Conservation (phyloP, 1,139 yeast genomes). For the Geotrichum citri-aurantii region DNA sequence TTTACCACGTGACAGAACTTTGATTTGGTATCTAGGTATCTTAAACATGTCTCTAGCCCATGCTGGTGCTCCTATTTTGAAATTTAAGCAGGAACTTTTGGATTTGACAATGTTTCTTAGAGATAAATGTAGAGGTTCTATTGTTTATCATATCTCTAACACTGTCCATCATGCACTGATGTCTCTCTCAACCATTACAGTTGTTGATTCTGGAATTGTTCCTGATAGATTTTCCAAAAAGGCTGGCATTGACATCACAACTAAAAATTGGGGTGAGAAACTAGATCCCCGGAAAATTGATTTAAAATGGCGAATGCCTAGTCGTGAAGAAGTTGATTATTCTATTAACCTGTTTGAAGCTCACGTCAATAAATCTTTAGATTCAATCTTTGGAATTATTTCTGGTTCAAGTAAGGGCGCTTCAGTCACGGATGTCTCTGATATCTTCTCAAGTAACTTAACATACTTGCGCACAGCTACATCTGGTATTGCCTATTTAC, state of each 20-base stretch:
- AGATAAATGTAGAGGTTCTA: conserved; percentile 63
- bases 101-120: conserved; percentile 50
- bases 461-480: conserved; percentile 54
- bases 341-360: conserved; percentile 57
- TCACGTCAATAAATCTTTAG: conserved; percentile 38
- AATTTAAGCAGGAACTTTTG: conserved; percentile 44
- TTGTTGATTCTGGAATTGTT: conserved; percentile 25
- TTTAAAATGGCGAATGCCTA: conserved; percentile 75
- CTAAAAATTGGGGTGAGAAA: conserved; percentile 33
- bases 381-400: conserved; percentile 26
- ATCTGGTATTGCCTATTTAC: conserved; percentile 69
- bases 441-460: conserved; percentile 47
- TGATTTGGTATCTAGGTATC: conserved; percentile 68
- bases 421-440: conserved; percentile 30
- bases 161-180: conserved; percentile 63
- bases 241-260: conserved; percentile 18
- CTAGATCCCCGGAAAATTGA: conserved; percentile 38
- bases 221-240: conserved; percentile 36
- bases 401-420: conserved; percentile 18
- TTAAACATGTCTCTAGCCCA: conserved; percentile 69
- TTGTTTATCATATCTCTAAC: conserved; percentile 41
- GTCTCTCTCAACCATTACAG: conserved; percentile 48
- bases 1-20: conserved; percentile 68
- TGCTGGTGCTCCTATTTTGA: conserved; percentile 50
- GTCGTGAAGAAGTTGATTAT: conserved; percentile 48